Evolutionary conservation across 2,329 filamentous ascomycete species (phyloP).

Genomic region (Lojkania enalia): DNA sequence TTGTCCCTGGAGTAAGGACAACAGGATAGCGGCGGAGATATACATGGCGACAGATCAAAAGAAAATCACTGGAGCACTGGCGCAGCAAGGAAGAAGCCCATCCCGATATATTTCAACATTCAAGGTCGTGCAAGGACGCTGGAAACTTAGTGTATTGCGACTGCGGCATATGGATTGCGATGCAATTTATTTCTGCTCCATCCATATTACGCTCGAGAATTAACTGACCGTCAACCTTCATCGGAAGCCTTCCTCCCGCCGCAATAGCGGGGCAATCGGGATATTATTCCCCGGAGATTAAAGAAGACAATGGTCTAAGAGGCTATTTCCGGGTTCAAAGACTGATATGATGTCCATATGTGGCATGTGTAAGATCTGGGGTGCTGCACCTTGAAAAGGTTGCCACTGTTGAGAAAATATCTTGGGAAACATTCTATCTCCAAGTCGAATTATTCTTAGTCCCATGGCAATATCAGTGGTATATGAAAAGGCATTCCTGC

Average conservation of each 20-base stretch:
- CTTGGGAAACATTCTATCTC: no score
- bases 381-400: no score
- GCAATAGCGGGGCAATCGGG: conserved; percentile 1
- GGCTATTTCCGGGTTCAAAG: no score
- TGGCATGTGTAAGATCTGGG: no score
- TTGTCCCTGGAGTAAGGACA: conserved; percentile 23
- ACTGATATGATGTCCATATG: no score
- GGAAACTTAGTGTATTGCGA: conserved; percentile 7
- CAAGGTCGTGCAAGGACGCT: no score
- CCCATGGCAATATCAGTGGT: no score
- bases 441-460: no score
- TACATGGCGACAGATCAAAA: conserved; percentile 19
- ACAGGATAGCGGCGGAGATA: conserved; percentile 12
- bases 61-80: background rate
- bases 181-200: conserved; percentile 9
- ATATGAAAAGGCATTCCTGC: no score
- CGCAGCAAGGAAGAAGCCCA: background rate
- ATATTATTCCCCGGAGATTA: background rate
- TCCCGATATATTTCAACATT: background rate
- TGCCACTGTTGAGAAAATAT: no score
- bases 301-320: background rate
- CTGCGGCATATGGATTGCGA: conserved; percentile 4
- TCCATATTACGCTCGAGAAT: conserved; percentile 4
- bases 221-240: conserved; percentile 1
- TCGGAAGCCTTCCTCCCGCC: background rate